These are phyloP conservation scores for Hondaea fermentalgiana DNA, from an alignment of 108 stramenopile species.

Conservation along the genomic window DNA sequence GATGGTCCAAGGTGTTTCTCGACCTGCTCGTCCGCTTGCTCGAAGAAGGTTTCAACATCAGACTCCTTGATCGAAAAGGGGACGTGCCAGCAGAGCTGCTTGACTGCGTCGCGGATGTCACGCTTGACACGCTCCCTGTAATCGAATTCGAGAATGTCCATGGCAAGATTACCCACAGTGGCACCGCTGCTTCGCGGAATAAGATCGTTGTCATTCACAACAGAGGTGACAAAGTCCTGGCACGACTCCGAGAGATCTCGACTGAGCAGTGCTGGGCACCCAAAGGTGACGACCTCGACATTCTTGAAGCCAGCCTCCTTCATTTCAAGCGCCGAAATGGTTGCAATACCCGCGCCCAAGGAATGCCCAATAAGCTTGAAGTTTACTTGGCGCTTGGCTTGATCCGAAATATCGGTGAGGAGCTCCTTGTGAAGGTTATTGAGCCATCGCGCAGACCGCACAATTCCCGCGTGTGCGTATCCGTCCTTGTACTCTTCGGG, in stretches of 20 bases:
- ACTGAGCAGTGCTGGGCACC: conserved; percentile 63
- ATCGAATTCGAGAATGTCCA: conserved; percentile 55
- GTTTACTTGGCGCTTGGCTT: conserved; percentile 48
- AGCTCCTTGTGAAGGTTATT: conserved; percentile 51
- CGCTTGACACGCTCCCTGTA: conserved; percentile 45
- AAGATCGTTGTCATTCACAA: conserved; percentile 60
- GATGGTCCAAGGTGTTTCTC: conserved; percentile 18
- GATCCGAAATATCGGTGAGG: conserved; percentile 40
- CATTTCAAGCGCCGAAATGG: conserved; percentile 64
- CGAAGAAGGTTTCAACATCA: neutral
- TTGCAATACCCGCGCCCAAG: conserved; percentile 65
- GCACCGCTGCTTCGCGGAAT: conserved; percentile 53
- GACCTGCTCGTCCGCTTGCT: neutral
- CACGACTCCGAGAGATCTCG: conserved; percentile 47
- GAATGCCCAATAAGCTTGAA: conserved; percentile 62
- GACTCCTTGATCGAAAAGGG: neutral
- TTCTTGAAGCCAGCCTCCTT: conserved; percentile 33
- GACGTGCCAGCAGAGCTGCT: conserved; percentile 35
- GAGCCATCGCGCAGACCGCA: conserved; percentile 54
- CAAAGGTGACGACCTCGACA: conserved; percentile 60
- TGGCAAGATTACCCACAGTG: conserved; percentile 52
- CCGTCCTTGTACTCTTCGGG: conserved; percentile 58
- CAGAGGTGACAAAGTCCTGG: conserved; percentile 58
- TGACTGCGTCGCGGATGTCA: conserved; percentile 54
- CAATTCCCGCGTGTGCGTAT: conserved; percentile 60